Evolutionary conservation across 768 basidiomycete species (phyloP).

Genomic region (Daedalea quercina): DNA sequence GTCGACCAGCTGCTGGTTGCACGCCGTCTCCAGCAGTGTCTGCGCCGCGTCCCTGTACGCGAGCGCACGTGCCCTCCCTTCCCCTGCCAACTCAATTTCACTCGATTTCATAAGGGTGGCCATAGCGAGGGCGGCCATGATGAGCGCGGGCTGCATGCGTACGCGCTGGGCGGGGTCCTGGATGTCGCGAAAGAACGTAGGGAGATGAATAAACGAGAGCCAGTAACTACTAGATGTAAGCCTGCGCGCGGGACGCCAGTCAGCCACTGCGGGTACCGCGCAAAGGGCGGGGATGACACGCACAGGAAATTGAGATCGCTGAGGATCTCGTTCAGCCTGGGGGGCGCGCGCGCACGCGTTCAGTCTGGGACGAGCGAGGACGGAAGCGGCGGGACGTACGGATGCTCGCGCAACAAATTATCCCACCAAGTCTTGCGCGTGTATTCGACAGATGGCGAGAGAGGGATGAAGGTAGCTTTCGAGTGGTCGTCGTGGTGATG

Average conservation of each 20-base stretch:
- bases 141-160: slow-evolving; percentile 63
- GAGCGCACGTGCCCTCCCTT: slow-evolving; percentile 52
- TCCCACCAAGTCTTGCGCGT: slow-evolving; percentile 41
- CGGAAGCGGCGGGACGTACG: slow-evolving; percentile 10
- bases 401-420: slow-evolving; percentile 36
- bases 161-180: slow-evolving; percentile 44
- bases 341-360: slow-evolving; percentile 12
- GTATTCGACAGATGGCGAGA: slow-evolving; percentile 26
- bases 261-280: background rate
- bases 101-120: slow-evolving; percentile 70
- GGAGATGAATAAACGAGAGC: slow-evolving; percentile 62
- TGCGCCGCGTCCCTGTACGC: slow-evolving; percentile 53
- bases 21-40: slow-evolving; percentile 43
- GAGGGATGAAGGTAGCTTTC: slow-evolving; percentile 9
- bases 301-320: slow-evolving; percentile 49
- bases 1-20: slow-evolving; percentile 48
- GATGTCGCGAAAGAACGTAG: slow-evolving; percentile 46
- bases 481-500: slow-evolving; percentile 4
- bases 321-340: slow-evolving; percentile 42
- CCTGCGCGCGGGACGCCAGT: slow-evolving; percentile 31
- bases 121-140: slow-evolving; percentile 63
- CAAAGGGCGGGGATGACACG: slow-evolving; percentile 14
- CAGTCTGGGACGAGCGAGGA: background rate
- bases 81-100: slow-evolving; percentile 46
- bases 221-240: slow-evolving; percentile 58